Evolutionary conservation across 1,284 basidiomycete genomes (phyloP).

Genomic region (Trichosporon inkin): DNA sequence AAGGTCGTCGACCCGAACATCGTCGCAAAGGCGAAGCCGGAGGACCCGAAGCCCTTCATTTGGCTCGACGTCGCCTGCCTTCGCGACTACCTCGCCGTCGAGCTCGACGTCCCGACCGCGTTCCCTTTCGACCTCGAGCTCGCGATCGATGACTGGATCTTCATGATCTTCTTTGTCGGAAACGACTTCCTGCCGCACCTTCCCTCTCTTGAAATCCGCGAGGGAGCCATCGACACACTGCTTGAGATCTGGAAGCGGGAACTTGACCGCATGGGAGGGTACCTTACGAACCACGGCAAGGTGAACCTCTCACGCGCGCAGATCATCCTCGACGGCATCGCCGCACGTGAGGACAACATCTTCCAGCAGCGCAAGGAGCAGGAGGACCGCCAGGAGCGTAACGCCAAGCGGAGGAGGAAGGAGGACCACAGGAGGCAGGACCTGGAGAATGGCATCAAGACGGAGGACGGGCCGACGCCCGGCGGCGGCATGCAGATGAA

Average conservation of each 20-base stretch:
- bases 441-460: conserved; percentile 24
- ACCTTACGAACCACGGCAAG: conserved; percentile 88
- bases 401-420: conserved; percentile 78
- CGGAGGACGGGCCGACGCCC: conserved; percentile 2
- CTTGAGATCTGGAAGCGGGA: conserved; percentile 93
- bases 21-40: conserved; percentile 60
- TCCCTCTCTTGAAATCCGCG: conserved; percentile 95
- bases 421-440: conserved; percentile 61
- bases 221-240: conserved; percentile 96
- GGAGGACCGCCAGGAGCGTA: conserved; percentile 88
- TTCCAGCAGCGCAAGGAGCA: conserved; percentile 88
- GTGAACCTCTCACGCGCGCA: conserved; percentile 82
- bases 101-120: conserved; percentile 73
- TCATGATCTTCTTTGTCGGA: conserved; percentile 99
- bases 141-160: conserved; percentile 99
- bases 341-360: conserved; percentile 89
- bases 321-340: conserved; percentile 91
- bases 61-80: conserved; percentile 94
- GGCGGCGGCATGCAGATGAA: conserved; percentile 48
- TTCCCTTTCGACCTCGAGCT: conserved; percentile 95
- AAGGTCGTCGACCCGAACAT: conserved; percentile 56
- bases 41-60: conserved; percentile 95
- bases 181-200: conserved; percentile 99
- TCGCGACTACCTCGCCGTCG: conserved; percentile 95
- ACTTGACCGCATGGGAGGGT: conserved; percentile 91